Evolutionary conservation across 139 green algal species (phyloP).

Genomic region (Chlorella vulgaris): DNA sequence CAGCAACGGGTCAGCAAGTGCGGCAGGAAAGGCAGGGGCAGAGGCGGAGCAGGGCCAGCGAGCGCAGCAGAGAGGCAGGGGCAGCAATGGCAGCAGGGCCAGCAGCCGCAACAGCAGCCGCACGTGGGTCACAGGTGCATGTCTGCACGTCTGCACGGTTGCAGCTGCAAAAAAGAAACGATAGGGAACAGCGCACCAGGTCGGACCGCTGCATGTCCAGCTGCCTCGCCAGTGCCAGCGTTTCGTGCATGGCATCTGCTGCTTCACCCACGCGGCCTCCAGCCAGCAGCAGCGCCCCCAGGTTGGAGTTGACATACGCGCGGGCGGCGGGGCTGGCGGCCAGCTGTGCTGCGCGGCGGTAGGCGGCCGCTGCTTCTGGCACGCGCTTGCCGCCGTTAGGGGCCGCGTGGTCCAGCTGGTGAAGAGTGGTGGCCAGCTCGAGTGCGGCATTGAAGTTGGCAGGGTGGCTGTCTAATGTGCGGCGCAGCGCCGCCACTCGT

Average conservation of each 20-base stretch:
- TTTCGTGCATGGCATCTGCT: conserved; percentile 9
- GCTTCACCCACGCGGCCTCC: conserved; percentile 35
- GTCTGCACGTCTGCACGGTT: no score
- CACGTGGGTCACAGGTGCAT: no score
- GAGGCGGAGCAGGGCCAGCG: no score
- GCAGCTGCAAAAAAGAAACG: no score
- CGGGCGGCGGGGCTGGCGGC: background rate
- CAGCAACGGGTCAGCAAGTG: no score
- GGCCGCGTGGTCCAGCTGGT: conserved; percentile 56
- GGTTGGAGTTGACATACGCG: conserved; percentile 40
- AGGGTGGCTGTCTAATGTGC: background rate
- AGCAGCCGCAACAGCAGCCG: background rate
- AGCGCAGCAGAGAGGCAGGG: background rate
- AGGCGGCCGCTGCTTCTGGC: conserved; percentile 56
- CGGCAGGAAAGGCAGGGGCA: no score
- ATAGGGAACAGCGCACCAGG: no score
- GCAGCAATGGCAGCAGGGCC: background rate
- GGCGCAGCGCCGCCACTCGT: background rate
- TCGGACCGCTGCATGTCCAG: conserved; percentile 7
- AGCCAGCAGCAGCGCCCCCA: conserved; percentile 62
- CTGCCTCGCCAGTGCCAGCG: background rate
- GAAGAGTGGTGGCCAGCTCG: conserved; percentile 52
- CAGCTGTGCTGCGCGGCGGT: conserved; percentile 46
- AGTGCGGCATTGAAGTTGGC: conserved; percentile 55
- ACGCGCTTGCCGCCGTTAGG: conserved; percentile 62